Evolutionary conservation across 441 rosid genomes (phyloP).

Genomic region (Croton setiger): DNA sequence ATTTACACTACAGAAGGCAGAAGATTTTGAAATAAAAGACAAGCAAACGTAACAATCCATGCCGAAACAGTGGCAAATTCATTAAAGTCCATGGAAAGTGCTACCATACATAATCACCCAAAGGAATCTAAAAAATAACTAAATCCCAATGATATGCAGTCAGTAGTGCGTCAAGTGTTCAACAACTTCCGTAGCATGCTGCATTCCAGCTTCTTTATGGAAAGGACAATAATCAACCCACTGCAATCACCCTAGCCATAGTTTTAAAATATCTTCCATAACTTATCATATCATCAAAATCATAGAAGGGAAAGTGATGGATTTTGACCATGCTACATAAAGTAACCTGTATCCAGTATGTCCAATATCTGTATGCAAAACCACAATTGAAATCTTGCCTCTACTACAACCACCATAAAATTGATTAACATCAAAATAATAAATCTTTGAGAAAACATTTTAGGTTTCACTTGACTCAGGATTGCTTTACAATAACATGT

Average conservation of each 20-base stretch:
- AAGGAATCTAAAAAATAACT: neutral
- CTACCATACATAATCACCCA: neutral
- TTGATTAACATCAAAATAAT: neutral
- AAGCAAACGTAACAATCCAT: too few relatives aligned
- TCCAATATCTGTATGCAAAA: too few relatives aligned
- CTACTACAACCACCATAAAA: neutral
- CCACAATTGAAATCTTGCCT: too few relatives aligned
- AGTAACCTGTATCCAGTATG: too few relatives aligned
- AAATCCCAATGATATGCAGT: neutral
- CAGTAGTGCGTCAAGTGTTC: neutral
- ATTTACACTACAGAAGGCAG: neutral
- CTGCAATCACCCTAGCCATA: neutral
- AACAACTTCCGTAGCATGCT: constrained; percentile 1
- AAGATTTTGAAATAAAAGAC: constrained; percentile 1
- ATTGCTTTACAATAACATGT: neutral
- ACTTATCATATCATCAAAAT: too few relatives aligned
- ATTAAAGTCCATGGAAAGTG: neutral
- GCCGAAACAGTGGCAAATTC: neutral
- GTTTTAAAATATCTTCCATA: too few relatives aligned
- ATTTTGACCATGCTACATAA: too few relatives aligned
- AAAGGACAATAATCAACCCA: neutral
- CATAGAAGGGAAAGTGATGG: too few relatives aligned
- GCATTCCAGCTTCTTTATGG: neutral
- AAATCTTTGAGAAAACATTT: neutral
- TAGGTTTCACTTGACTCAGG: neutral